phyloP scores from a whole-genome alignment of 1,284 basidiomycete species.

The Moesziomyces globuligerus region DNA sequence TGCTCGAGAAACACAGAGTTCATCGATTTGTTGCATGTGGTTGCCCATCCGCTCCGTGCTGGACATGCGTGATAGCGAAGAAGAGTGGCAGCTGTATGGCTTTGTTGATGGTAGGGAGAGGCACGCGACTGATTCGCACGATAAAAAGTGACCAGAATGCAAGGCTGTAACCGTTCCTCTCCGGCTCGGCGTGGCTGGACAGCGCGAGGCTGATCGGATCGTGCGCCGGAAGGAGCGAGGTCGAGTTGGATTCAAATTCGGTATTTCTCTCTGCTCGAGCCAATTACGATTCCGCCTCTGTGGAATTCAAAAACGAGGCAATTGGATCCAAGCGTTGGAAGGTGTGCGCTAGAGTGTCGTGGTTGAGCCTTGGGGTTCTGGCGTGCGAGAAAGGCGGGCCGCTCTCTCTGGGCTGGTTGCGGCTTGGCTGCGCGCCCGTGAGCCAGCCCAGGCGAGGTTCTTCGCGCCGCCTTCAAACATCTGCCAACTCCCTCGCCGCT shows the following conservation, averaged over 20 bases:
- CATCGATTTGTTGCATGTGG: background rate
- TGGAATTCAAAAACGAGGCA: slow-evolving; percentile 14
- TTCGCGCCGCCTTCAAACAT: slow-evolving; percentile 7
- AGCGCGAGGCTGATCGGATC: slow-evolving; percentile 24
- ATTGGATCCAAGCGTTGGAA: too few species aligned
- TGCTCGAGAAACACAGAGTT: too few species aligned
- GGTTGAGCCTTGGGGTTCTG: slow-evolving; percentile 1
- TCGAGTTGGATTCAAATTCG: slow-evolving; percentile 3
- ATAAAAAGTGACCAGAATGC: background rate
- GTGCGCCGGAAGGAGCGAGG: background rate
- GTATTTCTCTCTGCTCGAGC: background rate
- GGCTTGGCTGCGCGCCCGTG: too few species aligned
- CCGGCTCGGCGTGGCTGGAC: slow-evolving; percentile 5
- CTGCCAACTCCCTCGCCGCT: too few species aligned
- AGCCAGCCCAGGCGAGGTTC: slow-evolving; percentile 6
- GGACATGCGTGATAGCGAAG: too few species aligned
- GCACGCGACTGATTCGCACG: slow-evolving; percentile 18
- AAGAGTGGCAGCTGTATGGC: too few species aligned
- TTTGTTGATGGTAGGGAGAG: too few species aligned
- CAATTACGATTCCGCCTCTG: background rate
- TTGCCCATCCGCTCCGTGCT: too few species aligned
- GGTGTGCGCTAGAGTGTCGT: too few species aligned
- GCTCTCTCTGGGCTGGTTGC: too few species aligned
- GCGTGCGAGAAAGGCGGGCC: slow-evolving; percentile 33
- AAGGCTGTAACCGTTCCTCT: slow-evolving; percentile 7